Percentiles rank a stretch among this genome's conserved stretches.
Conservation (phyloP, 148 eudicot genomes). For the Selenicereus undatus region DNA sequence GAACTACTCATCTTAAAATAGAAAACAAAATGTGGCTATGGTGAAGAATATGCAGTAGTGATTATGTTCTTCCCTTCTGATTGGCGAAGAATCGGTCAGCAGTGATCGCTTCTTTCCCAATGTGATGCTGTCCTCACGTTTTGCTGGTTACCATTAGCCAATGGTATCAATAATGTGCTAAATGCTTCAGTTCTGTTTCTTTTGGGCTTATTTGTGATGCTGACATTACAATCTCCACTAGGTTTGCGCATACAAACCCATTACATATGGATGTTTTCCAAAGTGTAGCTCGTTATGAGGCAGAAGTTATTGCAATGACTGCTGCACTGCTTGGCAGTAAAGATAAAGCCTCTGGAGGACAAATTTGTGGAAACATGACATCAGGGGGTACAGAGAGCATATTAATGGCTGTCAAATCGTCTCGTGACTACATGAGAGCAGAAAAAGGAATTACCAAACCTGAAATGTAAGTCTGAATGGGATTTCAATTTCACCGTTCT, state of each 20-base stretch:
- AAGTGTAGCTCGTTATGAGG: slow-evolving; percentile 77
- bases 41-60: too few relatives aligned
- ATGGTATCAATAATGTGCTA: background rate
- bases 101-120: background rate
- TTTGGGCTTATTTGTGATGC: background rate
- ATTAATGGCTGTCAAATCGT: slow-evolving; percentile 78
- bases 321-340: slow-evolving; percentile 84
- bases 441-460: slow-evolving; percentile 71
- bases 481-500: slow-evolving; percentile 1
- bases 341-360: slow-evolving; percentile 81
- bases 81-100: background rate
- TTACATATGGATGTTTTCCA: slow-evolving; percentile 91
- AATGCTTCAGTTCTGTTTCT: background rate
- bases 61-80: background rate
- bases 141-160: background rate
- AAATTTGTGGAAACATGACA: slow-evolving; percentile 98
- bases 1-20: background rate
- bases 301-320: slow-evolving; percentile 98
- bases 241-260: slow-evolving; percentile 99
- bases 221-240: slow-evolving; percentile 25
- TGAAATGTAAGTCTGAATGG: slow-evolving; percentile 59
- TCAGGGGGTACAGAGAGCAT: slow-evolving; percentile 99
- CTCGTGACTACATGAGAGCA: slow-evolving; percentile 94
- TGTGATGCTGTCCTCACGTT: background rate
- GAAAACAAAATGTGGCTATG: too few relatives aligned